These are phyloP conservation scores for Clathrospora elynae DNA, from an alignment of 2,329 filamentous ascomycete genomes.

Conservation along the genomic window DNA sequence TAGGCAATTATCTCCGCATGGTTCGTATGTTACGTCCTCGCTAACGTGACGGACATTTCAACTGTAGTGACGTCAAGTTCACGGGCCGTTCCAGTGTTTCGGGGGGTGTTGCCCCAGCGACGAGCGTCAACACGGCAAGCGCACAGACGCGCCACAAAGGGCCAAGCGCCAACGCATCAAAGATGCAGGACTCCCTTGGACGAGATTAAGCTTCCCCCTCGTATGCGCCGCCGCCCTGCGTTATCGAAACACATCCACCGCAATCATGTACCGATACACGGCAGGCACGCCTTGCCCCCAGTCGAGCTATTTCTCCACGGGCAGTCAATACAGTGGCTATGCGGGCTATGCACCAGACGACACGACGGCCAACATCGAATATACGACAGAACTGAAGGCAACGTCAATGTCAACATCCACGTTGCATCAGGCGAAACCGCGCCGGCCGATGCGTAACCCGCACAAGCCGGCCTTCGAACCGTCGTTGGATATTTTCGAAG, in stretches of 20 bases:
- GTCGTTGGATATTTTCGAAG: conserved; percentile 46
- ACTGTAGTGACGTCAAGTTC: conserved; percentile 10
- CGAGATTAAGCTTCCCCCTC: conserved; percentile 4
- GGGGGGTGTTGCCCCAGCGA: conserved; percentile 16
- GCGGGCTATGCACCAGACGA: conserved; percentile 34
- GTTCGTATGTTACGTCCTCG: too few species aligned
- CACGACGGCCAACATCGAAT: conserved; percentile 47
- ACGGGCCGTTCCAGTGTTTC: conserved; percentile 5
- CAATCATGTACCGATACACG: conserved; percentile 43
- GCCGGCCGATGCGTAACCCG: conserved; percentile 39
- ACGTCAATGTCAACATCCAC: too few species aligned
- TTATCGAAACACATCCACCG: conserved; percentile 8
- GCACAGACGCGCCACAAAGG: conserved; percentile 16
- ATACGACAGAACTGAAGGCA: conserved; percentile 45
- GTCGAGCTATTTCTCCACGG: conserved; percentile 33
- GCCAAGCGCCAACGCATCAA: conserved; percentile 19
- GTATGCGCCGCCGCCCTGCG: conserved; percentile 27
- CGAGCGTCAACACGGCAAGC: conserved; percentile 13
- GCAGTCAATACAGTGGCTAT: conserved; percentile 35
- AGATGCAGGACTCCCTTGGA: conserved; percentile 17
- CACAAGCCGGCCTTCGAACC: conserved; percentile 42
- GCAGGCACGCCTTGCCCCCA: conserved; percentile 47
- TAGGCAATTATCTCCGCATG: neutral
- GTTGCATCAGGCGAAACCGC: conserved; percentile 42
- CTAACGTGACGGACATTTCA: neutral